These are phyloP conservation scores for Cylindrotheca fusiformis DNA, from an alignment of 108 stramenopile species.

Conservation along the genomic window DNA sequence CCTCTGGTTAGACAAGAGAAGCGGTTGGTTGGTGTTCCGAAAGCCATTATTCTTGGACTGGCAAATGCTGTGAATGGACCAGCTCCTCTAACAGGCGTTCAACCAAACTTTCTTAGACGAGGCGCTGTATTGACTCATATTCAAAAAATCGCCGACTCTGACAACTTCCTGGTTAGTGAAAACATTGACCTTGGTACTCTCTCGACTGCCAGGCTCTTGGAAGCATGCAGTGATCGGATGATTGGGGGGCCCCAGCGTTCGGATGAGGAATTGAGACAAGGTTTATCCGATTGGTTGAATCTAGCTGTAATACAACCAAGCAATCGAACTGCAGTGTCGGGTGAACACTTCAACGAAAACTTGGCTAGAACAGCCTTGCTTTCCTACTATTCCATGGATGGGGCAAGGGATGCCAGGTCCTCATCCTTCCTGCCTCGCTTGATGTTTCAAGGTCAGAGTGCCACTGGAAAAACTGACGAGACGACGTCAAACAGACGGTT, in stretches of 20 bases:
- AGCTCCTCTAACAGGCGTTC: constrained; percentile 39
- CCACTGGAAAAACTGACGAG: neutral
- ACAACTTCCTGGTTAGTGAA: constrained; percentile 64
- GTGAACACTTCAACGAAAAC: constrained; percentile 67
- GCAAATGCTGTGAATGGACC: constrained; percentile 41
- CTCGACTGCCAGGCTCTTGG: constrained; percentile 36
- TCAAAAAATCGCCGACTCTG: constrained; percentile 60
- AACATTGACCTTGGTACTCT: constrained; percentile 44
- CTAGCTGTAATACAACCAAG: constrained; percentile 42
- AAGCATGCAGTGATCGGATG: constrained; percentile 73
- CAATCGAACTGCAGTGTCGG: constrained; percentile 20
- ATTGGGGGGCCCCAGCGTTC: constrained; percentile 53
- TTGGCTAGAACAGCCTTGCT: constrained; percentile 65
- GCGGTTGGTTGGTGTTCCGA: constrained; percentile 40
- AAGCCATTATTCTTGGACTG: constrained; percentile 59
- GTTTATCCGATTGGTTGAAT: constrained; percentile 57
- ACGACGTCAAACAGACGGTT: too few species aligned
- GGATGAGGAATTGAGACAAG: constrained; percentile 58
- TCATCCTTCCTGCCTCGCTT: constrained; percentile 47
- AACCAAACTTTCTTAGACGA: constrained; percentile 67
- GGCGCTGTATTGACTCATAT: constrained; percentile 44
- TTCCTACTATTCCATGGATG: constrained; percentile 62
- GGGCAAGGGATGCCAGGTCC: constrained; percentile 47
- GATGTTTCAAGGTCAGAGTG: constrained; percentile 29
- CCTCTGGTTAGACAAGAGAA: constrained; percentile 27